Evolutionary conservation across 768 basidiomycete genomes (phyloP), one percentile per base, ranked within the genome.

Genomic region (Podaxis rugospora): DNA sequence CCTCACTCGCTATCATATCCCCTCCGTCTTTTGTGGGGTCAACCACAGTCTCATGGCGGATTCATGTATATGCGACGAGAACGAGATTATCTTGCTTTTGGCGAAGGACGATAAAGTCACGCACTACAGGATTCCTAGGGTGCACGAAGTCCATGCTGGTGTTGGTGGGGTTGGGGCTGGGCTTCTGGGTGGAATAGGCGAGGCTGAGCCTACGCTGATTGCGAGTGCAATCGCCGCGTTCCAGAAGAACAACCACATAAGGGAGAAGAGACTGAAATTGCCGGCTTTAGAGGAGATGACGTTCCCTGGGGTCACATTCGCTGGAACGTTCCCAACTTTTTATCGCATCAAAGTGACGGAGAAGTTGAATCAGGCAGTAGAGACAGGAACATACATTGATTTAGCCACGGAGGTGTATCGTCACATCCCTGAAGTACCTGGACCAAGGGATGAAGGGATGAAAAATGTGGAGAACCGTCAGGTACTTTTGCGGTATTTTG

Each of bases 261-360:
- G 55, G 55, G 16, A 40, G 21, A 32, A 32, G 32, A 39, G 25
- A 16, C 14, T 50, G n/a, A 47, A 47, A 21, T 37, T 39, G 11
- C 18, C 36, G 9, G 13, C 10, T 2, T 39, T 27, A 21, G 32
- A 58, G 37, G 49, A 39, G 21, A 58, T 39, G 36, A 50, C 35
- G 6, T 27, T 39, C 13, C 57, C 57, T 25, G 57, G 47, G 10
- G 39, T 57, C 32, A 23, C 10, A 13, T 57, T 57, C 13, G n/a
- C 46, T 36, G 44, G 44, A 18, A 47, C 42, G 3, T 47, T 57
- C 11, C 46, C 44, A n/a, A 47, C 46, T 23, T 57, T 57, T 42
- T 55, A 55, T 44, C 54, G 54, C 13, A 55, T 55, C 39, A 46
- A 47, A 21, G 44, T 57, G 55, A 47, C 55, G 28, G 46, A 25